Evolutionary conservation across 2,329 filamentous ascomycete genomes (phyloP), one percentile per base, ranked within the genome.

Genomic region (Gliomastix tumulicola): DNA sequence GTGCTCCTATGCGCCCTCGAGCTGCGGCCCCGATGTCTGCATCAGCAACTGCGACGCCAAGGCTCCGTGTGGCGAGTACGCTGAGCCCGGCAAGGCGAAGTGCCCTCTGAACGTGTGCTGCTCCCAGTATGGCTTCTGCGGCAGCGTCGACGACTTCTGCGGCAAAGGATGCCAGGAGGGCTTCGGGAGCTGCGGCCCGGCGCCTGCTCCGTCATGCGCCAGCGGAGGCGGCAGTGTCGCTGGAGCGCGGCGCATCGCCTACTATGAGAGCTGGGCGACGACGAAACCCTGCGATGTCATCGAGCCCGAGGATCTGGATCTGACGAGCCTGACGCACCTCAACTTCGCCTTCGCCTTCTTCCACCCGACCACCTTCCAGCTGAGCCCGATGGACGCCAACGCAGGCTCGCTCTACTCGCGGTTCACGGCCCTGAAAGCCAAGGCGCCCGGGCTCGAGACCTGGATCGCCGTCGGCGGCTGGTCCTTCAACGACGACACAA

Each of bases 381-480:
- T 66, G 18, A 38, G 41, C 0, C 35, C 45, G 3, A 61, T 61
- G 49, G 51, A 55, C 16, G 36, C 21, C 9, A 17, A 28, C 13
- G 4, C 23, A 8, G 23, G 34, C 4, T 5, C 17, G 12, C 4
- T 30, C 2, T 53, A 45, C 35, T 15, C 19, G 2, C 32, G 56
- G 3, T 9, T 38, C 49, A 57, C 55, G 0, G 40, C 30, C 2
- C 17, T 64, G 3, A 62, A 65, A 44, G 13, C 35, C 5, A 32
- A 32, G 10, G 49, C 50, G 25, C 33, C 44, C 0, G 41, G 36
- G 4, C 46, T 66, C 1, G 50, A 63, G 38, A 48, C 50, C 0
- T 48, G 51, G 16, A 44, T 68, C 12, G 42, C 55, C 3, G 15
- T 70, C 7, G 66, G 66, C 2, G 66, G 66, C 0, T 69, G 62